Conservation (phyloP, 108 stramenopile genomes). For the Phaeodactylum tricornutum region DNA sequence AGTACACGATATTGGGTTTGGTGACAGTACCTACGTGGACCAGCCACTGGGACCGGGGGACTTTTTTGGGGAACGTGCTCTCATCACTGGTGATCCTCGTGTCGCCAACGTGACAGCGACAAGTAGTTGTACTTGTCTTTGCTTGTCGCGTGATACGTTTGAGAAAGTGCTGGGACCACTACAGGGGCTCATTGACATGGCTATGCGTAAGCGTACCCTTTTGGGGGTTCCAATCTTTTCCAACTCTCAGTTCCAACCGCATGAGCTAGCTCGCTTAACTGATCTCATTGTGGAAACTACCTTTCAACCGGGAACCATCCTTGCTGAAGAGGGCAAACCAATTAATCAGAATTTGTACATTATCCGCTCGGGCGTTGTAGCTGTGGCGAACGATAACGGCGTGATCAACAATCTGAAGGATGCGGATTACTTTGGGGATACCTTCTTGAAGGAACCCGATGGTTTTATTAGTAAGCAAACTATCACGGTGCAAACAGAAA, state of each 20-base stretch:
- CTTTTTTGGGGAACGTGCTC: slow-evolving; percentile 94
- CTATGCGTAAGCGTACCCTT: slow-evolving; percentile 74
- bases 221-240: slow-evolving; percentile 83
- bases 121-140: slow-evolving; percentile 52
- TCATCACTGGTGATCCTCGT: slow-evolving; percentile 92
- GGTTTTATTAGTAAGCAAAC: slow-evolving; percentile 45
- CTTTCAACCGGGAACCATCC: slow-evolving; percentile 51
- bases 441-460: slow-evolving; percentile 44
- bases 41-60: slow-evolving; percentile 76
- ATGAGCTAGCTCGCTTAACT: slow-evolving; percentile 71
- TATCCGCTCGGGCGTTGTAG: slow-evolving; percentile 61
- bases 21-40: slow-evolving; percentile 70
- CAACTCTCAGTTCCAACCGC: slow-evolving; percentile 72
- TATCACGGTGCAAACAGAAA: slow-evolving; percentile 58
- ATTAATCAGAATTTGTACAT: slow-evolving; percentile 66
- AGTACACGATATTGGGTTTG: slow-evolving; percentile 85
- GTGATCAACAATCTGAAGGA: slow-evolving; percentile 61
- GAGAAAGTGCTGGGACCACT: slow-evolving; percentile 70
- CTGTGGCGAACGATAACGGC: slow-evolving; percentile 56
- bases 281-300: slow-evolving; percentile 54
- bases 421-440: slow-evolving; percentile 79
- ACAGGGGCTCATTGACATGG: slow-evolving; percentile 67
- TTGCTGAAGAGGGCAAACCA: slow-evolving; percentile 70
- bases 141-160: slow-evolving; percentile 70
- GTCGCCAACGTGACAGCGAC: slow-evolving; percentile 72